A percentile compares a stretch with the other conserved stretches of the same genome.
These are phyloP conservation scores for Acer yangbiense DNA, from an alignment of 345 rosid species.

Conservation along the genomic window DNA sequence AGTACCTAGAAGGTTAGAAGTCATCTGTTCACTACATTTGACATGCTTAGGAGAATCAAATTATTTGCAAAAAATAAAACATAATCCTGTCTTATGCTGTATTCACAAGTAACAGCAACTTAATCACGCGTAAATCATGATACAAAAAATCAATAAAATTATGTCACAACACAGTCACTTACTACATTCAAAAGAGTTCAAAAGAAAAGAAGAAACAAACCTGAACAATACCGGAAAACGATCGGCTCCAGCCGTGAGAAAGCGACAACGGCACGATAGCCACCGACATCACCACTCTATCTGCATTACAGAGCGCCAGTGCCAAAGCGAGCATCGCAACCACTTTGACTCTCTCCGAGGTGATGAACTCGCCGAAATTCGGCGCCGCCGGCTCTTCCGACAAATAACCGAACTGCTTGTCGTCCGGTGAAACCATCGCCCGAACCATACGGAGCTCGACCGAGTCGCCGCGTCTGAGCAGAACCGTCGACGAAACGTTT, in stretches of 20 bases:
- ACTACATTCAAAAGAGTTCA: background rate
- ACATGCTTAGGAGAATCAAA: background rate
- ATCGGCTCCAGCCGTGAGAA: slow-evolving; percentile 90
- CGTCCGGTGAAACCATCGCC: slow-evolving; percentile 50
- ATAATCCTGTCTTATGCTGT: background rate
- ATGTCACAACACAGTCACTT: no score
- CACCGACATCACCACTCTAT: slow-evolving; percentile 93
- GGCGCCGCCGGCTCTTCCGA: slow-evolving; percentile 40
- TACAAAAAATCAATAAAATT: no score
- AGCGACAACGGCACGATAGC: slow-evolving; percentile 88
- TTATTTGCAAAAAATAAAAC: no score
- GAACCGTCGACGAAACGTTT: slow-evolving; percentile 20
- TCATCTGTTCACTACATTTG: background rate
- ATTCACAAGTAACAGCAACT: background rate
- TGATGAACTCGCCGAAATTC: slow-evolving; percentile 71
- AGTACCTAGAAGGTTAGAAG: background rate
- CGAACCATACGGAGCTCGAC: slow-evolving; percentile 28
- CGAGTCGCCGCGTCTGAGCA: slow-evolving; percentile 12
- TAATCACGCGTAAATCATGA: background rate
- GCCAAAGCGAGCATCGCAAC: slow-evolving; percentile 92
- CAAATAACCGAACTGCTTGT: slow-evolving; percentile 37
- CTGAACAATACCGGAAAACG: slow-evolving; percentile 98
- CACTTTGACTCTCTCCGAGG: slow-evolving; percentile 93
- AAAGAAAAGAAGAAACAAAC: slow-evolving; percentile 29
- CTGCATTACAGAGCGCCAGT: slow-evolving; percentile 85